These are phyloP conservation scores for Paecilomyces fulvus DNA, from an alignment of 2,329 filamentous ascomycete genomes.

Conservation along the genomic window DNA sequence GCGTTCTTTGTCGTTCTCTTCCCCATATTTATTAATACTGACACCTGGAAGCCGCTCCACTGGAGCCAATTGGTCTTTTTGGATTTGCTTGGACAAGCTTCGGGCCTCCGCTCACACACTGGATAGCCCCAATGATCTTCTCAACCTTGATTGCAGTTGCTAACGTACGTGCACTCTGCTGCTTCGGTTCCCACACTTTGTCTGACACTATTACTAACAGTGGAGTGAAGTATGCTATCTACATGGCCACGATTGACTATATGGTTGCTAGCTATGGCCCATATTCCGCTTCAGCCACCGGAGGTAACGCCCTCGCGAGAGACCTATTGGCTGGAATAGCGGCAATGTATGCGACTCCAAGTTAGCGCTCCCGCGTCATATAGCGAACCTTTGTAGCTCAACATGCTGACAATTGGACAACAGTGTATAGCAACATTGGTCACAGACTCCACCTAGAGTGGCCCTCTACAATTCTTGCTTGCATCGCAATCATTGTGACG, in stretches of 20 bases:
- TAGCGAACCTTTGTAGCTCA: not conserved
- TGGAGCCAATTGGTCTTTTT: constrained; percentile 51
- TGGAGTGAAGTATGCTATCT: constrained; percentile 37
- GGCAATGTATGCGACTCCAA: constrained; percentile 50
- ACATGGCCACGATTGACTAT: constrained; percentile 60
- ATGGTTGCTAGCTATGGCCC: constrained; percentile 59
- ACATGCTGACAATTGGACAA: not conserved
- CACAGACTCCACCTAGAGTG: constrained; percentile 45
- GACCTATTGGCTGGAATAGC: constrained; percentile 56
- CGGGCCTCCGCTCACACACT: constrained; percentile 46
- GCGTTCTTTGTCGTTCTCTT: not conserved
- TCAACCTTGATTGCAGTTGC: constrained; percentile 52
- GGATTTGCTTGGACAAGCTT: constrained; percentile 54
- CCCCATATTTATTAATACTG: not conserved
- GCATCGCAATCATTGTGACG: constrained; percentile 53
- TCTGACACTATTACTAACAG: not conserved
- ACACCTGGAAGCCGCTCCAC: constrained; percentile 40
- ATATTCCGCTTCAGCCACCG: constrained; percentile 56
- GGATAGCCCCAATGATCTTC: constrained; percentile 55
- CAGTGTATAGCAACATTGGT: constrained; percentile 43
- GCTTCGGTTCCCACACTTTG: constrained; percentile 10
- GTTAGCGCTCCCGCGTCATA: constrained; percentile 19
- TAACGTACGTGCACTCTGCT: constrained; percentile 39
- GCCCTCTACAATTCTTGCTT: constrained; percentile 53
- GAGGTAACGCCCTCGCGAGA: constrained; percentile 56